Base-by-base conservation (phyloP, 1,284 basidiomycete genomes). In the Coniophora puteana region DNA sequence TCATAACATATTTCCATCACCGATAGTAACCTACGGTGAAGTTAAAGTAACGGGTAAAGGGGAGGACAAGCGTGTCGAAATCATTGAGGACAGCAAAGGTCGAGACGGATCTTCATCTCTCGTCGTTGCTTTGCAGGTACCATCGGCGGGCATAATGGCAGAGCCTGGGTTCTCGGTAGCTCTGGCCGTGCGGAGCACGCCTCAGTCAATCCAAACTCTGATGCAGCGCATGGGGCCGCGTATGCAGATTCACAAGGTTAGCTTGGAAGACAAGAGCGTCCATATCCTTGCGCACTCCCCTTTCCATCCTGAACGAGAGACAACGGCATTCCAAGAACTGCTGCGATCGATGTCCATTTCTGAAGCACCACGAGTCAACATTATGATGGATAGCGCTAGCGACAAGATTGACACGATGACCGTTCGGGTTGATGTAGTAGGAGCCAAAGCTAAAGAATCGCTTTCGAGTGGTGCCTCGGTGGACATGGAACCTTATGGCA, bases 1-100 rank as follows among this genome's bases (percentile, higher is more conserved):
- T 2, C 52, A 61, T 40, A 70, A 68, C 41, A 53, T 58, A 3
- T 71, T 71, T 41, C 54, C 59, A 5, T 51, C 59, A 7, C 51
- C 71, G 27, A 65, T 61, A 16, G 51, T 57, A 1, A 51, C 51
- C 5, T 69, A 68, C 27, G 74, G 73, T 21, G 57, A 47, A 3
- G 41, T 65, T 4, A 40, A 48, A 2, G 33, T 49, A 1, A 49
- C 46, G n/a, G 52, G 54, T 34, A 30, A 38, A 2, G 46, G 54
- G 11, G 35, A 58, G 18, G 41, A 44, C 32, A 51, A 47, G 30
- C 45, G 39, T 5, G 58, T 54, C 8, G 41, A 37, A 3, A 59
- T 71, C 5, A 27, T 50, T 4, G 66, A 67, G 47, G 72, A 74
- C 31, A 36, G 42, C 14, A 39, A 43, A 14, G 61, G 61, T 8